phyloP scores from a whole-genome alignment of 768 basidiomycete species.

The Tulasnella sp. region DNA sequence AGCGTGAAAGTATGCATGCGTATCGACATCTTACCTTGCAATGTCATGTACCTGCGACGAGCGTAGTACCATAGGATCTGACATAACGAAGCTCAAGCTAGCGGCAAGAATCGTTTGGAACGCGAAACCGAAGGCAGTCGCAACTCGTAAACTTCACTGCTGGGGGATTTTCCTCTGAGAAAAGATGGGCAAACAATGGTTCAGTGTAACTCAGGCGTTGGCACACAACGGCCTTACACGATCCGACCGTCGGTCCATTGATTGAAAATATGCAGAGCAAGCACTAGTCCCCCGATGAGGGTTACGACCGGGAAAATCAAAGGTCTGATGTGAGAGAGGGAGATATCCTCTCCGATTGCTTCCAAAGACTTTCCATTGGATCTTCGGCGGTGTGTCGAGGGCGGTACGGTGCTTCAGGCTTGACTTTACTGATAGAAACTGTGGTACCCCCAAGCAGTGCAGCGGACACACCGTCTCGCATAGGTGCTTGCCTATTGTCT shows the following conservation, averaged over 20 bases:
- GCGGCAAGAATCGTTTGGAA: background rate
- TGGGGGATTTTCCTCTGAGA: background rate
- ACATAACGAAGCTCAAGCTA: background rate
- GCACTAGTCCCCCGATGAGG: background rate
- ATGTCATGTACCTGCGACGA: background rate
- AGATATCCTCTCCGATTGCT: background rate
- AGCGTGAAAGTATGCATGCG: background rate
- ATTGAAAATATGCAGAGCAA: background rate
- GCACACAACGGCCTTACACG: background rate
- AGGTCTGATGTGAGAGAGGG: background rate
- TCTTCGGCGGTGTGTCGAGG: background rate
- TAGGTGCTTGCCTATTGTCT: background rate
- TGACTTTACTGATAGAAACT: background rate
- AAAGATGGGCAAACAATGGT: background rate
- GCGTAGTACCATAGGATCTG: background rate
- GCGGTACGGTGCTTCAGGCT: background rate
- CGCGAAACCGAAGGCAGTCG: background rate
- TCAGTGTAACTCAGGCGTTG: background rate
- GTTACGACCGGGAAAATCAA: background rate
- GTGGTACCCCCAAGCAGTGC: background rate
- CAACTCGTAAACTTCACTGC: background rate
- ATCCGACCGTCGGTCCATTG: background rate
- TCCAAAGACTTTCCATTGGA: background rate
- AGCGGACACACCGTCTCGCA: background rate
- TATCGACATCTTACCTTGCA: background rate